Evolutionary conservation across 2,329 filamentous ascomycete species (phyloP), one percentile per base, ranked within the genome.

Genomic region (Onygenales sp.): DNA sequence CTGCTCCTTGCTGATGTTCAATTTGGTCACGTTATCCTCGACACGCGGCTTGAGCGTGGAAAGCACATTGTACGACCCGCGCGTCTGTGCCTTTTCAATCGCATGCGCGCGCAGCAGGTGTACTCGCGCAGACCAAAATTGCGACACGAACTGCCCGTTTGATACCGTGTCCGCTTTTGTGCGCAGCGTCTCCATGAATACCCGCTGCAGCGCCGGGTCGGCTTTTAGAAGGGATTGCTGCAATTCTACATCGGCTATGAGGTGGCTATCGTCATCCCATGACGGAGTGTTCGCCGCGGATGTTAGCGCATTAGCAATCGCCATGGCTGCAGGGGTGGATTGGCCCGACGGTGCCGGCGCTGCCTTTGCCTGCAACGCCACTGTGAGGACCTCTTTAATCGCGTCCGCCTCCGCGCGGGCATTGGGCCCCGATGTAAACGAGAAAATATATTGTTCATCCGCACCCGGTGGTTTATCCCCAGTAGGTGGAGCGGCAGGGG

Each of bases 41-140:
- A 86, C 82, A 52, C 84, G 82, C 6, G 88, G 86, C 66, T 94
- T 95, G 61, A 97, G 84, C 14, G 87, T 87, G 0, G 93, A 91
- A 14, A 98, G 77, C 6, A 97, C 91, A 62, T 98, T 97, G 72
- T 96, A 96, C 3, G 89, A 84, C 5, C 92, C 93, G 59, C 87
- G 86, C 61, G 84, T 86, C 73, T 98, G 94, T 55, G 82, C 84
- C 53, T 81, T 84, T 70, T 97, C 90, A 45, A 95, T 93, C 1
- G 90, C 91, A 72, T 96, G 88, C 0, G 92, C 87, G 10, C 93
- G 86, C 33, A 98, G 78, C 35, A 96, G 75, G 66, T 89, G 89
- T 46, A 91, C 81, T 45, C 94, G 81, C 2, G 89, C 89, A 1
- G 89, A 89, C 93, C 93, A 98, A 72, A 98, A 98, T 67, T 96